These are phyloP conservation scores for Eragrostis curvula DNA, from an alignment of 176 grass and related monocot genomes.

Conservation along the genomic window DNA sequence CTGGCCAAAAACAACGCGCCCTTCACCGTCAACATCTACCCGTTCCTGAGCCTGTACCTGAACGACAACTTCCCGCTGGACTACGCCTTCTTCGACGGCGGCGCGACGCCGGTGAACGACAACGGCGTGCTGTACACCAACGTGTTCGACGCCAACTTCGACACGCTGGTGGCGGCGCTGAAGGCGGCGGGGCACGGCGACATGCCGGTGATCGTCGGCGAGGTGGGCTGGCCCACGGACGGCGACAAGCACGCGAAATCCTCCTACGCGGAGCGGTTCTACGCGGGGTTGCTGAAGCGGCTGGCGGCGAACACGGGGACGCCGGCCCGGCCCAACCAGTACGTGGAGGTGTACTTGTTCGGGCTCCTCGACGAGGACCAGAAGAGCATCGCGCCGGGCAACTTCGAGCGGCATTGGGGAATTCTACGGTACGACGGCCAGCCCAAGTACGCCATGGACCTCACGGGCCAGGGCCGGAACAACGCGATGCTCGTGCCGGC, in stretches of 20 bases:
- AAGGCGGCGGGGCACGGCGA: conserved; percentile 49
- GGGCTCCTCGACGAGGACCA: conserved; percentile 75
- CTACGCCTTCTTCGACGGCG: too few relatives aligned
- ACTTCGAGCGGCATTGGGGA: conserved; percentile 90
- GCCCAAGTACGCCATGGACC: conserved; percentile 70
- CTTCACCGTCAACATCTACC: too few relatives aligned
- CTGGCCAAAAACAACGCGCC: too few relatives aligned
- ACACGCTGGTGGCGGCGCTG: conserved; percentile 72
- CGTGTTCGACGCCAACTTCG: conserved; percentile 68
- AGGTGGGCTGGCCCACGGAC: conserved; percentile 86
- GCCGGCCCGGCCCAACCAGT: conserved; percentile 57
- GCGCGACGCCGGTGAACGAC: too few relatives aligned
- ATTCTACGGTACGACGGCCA: conserved; percentile 74
- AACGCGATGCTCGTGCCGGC: conserved; percentile 53
- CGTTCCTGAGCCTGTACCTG: too few relatives aligned
- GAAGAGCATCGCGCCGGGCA: conserved; percentile 69
- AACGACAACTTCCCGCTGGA: conserved; percentile 41
- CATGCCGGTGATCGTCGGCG: conserved; percentile 65
- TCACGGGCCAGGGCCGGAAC: conserved; percentile 53
- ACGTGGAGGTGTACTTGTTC: conserved; percentile 74
- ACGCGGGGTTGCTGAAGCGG: conserved; percentile 58
- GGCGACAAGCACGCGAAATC: conserved; percentile 67
- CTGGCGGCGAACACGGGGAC: conserved; percentile 57
- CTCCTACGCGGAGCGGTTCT: conserved; percentile 70
- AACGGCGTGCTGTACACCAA: too few relatives aligned